Percentiles rank a stretch among this genome's conserved stretches.
Evolutionary conservation across 75 land plant genomes (phyloP).

Genomic region (Isoetes taiwanensis): DNA sequence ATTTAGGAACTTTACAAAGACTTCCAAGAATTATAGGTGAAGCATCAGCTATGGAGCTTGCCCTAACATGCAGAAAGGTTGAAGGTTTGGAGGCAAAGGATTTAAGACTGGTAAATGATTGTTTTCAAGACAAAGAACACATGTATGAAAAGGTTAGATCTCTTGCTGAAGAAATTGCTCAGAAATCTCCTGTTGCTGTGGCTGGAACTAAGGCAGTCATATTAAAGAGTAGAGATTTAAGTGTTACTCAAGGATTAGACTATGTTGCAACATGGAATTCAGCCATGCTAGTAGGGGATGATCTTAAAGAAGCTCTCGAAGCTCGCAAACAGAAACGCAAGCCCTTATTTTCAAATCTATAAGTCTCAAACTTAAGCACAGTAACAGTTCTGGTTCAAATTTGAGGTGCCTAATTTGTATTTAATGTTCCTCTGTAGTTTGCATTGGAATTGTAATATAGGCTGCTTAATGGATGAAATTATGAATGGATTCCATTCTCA

Average conservation of each 20-base stretch:
- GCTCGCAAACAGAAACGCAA: slow-evolving; percentile 54
- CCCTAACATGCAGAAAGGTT: slow-evolving; percentile 60
- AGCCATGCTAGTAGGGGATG: slow-evolving; percentile 53
- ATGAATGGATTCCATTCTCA: too few species aligned
- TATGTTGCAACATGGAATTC: slow-evolving; percentile 89
- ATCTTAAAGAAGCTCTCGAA: slow-evolving; percentile 47
- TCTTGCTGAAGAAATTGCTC: slow-evolving; percentile 57
- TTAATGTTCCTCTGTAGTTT: too few species aligned
- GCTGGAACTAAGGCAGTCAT: slow-evolving; percentile 78
- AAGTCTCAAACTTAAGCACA: too few species aligned
- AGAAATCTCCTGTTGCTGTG: slow-evolving; percentile 72
- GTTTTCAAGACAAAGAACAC: slow-evolving; percentile 28
- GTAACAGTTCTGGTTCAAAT: too few species aligned
- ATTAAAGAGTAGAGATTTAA: slow-evolving; percentile 45
- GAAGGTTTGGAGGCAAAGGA: slow-evolving; percentile 54
- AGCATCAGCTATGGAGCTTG: slow-evolving; percentile 65
- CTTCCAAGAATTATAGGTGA: slow-evolving; percentile 69
- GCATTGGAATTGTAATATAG: too few species aligned
- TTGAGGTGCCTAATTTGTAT: too few species aligned
- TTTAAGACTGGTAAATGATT: slow-evolving; percentile 60
- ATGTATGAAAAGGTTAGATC: slow-evolving; percentile 28
- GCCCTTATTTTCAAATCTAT: slow-evolving; percentile 71
- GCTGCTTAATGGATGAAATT: too few species aligned
- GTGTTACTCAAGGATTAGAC: slow-evolving; percentile 64
- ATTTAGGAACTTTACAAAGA: slow-evolving; percentile 81